These are phyloP conservation scores for Talaromyces liani DNA, from an alignment of 495 filamentous ascomycete genomes.

Conservation along the genomic window DNA sequence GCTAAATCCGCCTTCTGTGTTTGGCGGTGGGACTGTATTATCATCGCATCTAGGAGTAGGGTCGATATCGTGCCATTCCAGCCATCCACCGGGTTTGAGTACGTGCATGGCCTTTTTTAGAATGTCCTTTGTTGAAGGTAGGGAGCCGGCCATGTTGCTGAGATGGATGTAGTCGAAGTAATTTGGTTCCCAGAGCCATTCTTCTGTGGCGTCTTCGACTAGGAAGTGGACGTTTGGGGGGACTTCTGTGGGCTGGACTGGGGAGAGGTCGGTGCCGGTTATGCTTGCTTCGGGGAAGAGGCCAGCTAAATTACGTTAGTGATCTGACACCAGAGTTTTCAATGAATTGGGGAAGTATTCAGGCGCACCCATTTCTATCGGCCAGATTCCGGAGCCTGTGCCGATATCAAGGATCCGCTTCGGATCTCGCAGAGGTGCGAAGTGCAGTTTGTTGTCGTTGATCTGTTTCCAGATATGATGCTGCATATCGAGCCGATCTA, in stretches of 20 bases:
- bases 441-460: constrained; percentile 44
- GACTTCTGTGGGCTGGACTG: constrained; percentile 53
- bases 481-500: constrained; percentile 52
- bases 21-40: constrained; percentile 42
- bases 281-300: constrained; percentile 49
- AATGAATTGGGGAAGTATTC: no score
- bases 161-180: constrained; percentile 43
- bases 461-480: constrained; percentile 51
- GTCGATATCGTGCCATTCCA: constrained; percentile 58
- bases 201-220: constrained; percentile 44
- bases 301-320: constrained; percentile 22
- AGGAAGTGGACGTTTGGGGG: constrained; percentile 55
- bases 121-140: constrained; percentile 33
- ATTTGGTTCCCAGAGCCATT: constrained; percentile 40
- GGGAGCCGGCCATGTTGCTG: constrained; percentile 33
- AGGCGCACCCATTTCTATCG: constrained; percentile 50
- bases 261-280: constrained; percentile 55
- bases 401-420: constrained; percentile 58
- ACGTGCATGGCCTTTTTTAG: constrained; percentile 38
- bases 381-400: constrained; percentile 66
- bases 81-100: constrained; percentile 56
- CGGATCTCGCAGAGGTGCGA: constrained; percentile 52
- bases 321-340: not conserved
- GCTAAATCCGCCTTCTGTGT: constrained; percentile 33
- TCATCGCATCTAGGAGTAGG: constrained; percentile 55